Conservation (phyloP, 257 asterid species). For the Forsythia viridissima region DNA sequence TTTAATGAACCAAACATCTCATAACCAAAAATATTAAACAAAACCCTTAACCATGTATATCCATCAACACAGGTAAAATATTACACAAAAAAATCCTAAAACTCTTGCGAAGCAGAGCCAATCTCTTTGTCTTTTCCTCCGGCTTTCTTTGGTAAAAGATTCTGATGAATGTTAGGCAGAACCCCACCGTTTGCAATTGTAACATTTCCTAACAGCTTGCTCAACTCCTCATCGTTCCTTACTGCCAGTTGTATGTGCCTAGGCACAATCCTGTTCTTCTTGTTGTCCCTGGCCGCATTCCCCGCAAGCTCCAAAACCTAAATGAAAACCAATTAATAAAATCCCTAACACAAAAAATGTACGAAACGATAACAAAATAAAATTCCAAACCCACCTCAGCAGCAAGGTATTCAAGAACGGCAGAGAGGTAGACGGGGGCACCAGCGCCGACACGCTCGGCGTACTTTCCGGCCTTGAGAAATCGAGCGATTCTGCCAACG, state of each 20-base stretch:
- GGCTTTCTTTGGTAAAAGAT: constrained; percentile 48
- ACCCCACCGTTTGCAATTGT: constrained; percentile 75
- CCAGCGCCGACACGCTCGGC: constrained; percentile 75
- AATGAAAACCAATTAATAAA: background rate
- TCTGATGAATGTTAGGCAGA: constrained; percentile 62
- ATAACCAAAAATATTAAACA: too few species aligned
- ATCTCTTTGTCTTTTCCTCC: constrained; percentile 49
- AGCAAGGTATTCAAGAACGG: constrained; percentile 67
- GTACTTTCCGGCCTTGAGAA: constrained; percentile 58
- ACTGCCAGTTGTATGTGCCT: background rate
- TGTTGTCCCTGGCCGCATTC: background rate
- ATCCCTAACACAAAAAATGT: background rate
- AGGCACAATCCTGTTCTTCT: background rate
- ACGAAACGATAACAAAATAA: background rate
- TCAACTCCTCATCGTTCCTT: constrained; percentile 44
- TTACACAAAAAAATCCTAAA: constrained; percentile 28
- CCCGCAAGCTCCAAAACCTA: constrained; percentile 3
- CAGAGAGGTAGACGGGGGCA: constrained; percentile 69
- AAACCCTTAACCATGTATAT: constrained; percentile 5
- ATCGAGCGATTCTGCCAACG: constrained; percentile 68
- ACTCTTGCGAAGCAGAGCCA: constrained; percentile 62
- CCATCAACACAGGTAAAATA: background rate
- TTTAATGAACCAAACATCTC: background rate
- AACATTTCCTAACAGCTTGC: constrained; percentile 57
- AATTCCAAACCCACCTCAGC: constrained; percentile 46